Evolutionary conservation across 441 rosid species (phyloP).

Genomic region (Iberis amara): DNA sequence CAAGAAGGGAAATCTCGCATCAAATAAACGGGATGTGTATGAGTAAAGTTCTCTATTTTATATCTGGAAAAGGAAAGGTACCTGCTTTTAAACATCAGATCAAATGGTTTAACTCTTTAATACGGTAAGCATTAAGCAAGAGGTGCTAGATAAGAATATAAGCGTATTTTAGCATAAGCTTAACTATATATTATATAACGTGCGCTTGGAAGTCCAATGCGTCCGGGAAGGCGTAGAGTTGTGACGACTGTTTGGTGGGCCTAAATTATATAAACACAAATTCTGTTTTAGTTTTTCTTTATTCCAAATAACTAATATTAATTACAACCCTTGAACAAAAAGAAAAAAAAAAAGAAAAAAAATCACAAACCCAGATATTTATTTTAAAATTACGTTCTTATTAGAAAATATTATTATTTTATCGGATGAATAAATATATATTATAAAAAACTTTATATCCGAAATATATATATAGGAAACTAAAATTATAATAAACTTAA

Average conservation of each 20-base stretch:
- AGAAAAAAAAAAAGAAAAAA: too few species aligned
- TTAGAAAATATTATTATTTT: too few species aligned
- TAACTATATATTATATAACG: not conserved
- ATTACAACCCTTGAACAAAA: too few species aligned
- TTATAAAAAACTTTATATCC: too few species aligned
- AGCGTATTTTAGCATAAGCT: conserved; percentile 10
- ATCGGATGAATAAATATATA: too few species aligned
- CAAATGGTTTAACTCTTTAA: conserved; percentile 19
- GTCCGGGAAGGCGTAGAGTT: conserved; percentile 8
- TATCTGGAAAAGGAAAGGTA: conserved; percentile 26
- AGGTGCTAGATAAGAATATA: conserved; percentile 24
- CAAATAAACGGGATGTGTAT: conserved; percentile 3
- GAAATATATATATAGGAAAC: too few species aligned
- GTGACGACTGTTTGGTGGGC: conserved; percentile 24
- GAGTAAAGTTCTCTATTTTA: conserved; percentile 13
- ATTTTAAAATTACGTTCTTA: too few species aligned
- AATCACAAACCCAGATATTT: too few species aligned
- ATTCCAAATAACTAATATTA: too few species aligned
- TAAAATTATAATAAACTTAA: too few species aligned
- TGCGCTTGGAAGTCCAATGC: conserved; percentile 16
- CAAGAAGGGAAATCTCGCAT: conserved; percentile 19
- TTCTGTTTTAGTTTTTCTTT: too few species aligned
- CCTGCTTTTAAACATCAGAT: conserved; percentile 21
- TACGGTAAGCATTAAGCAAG: not conserved
- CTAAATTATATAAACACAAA: not conserved